Percentiles rank a stretch among this genome's conserved stretches.
Conservation (phyloP, 164 flowering plant species). For the Annona cherimola region DNA sequence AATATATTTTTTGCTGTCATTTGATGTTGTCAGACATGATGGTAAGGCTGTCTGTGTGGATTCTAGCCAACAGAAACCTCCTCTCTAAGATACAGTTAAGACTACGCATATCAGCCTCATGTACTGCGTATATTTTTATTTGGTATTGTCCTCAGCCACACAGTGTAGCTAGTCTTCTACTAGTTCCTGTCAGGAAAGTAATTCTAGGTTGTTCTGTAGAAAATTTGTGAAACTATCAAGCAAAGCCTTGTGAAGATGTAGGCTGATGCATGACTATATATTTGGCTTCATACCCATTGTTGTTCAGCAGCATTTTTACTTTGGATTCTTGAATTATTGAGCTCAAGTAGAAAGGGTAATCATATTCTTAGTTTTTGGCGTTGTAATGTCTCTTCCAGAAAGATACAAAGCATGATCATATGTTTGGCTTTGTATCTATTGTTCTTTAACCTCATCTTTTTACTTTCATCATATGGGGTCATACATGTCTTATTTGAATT, state of each 20-base stretch:
- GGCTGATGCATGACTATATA: not conserved
- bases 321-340: too few species aligned
- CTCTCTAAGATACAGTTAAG: too few species aligned
- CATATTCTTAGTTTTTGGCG: not conserved
- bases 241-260: not conserved
- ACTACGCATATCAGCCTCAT: too few species aligned
- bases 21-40: too few species aligned
- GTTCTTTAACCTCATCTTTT: not conserved
- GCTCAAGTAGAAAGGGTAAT: not conserved
- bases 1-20: too few species aligned
- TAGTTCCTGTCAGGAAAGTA: too few species aligned
- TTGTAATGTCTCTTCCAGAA: slow-evolving; percentile 36
- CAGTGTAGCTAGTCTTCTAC: too few species aligned
- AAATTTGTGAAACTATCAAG: not conserved
- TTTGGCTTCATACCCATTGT: not conserved
- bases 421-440: not conserved
- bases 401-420: slow-evolving; percentile 24
- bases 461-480: not conserved
- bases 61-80: too few species aligned
- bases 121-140: too few species aligned
- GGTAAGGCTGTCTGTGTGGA: too few species aligned
- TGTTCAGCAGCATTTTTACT: too few species aligned
- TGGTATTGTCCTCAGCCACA: too few species aligned
- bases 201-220: not conserved
- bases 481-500: not conserved